Evolutionary conservation across 2,329 filamentous ascomycete species (phyloP).

Genomic region (Pseudogymnoascus sp.): DNA sequence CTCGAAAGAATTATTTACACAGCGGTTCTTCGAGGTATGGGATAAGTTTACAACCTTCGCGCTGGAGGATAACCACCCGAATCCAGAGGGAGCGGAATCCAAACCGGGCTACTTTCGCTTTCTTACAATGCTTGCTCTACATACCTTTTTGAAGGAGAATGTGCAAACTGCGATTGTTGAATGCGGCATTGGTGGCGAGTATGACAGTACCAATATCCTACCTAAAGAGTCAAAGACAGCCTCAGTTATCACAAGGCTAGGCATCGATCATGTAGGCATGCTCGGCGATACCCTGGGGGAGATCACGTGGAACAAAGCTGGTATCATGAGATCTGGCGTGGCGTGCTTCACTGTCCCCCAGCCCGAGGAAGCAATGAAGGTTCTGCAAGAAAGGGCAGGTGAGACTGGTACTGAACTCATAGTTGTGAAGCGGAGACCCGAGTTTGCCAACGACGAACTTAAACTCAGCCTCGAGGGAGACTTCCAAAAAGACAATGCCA

Average conservation of each 20-base stretch:
- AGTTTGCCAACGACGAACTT: conserved; percentile 23
- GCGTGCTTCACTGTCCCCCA: conserved; percentile 57
- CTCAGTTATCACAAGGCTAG: conserved; percentile 68
- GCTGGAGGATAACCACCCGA: conserved; percentile 31
- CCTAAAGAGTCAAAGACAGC: conserved; percentile 53
- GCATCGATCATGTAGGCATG: conserved; percentile 77
- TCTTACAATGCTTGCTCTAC: conserved; percentile 79
- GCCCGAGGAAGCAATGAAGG: conserved; percentile 44
- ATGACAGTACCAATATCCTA: conserved; percentile 85
- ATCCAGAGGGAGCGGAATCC: conserved; percentile 16
- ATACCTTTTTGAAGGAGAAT: conserved; percentile 68
- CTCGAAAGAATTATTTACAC: conserved; percentile 49
- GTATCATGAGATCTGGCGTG: conserved; percentile 66
- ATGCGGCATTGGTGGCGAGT: conserved; percentile 89
- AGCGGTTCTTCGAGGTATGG: conserved; percentile 63
- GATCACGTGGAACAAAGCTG: conserved; percentile 89
- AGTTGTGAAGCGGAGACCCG: conserved; percentile 18
- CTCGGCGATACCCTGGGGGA: conserved; percentile 69
- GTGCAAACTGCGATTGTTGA: conserved; percentile 77
- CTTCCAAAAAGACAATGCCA: conserved; percentile 54
- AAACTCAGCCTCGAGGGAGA: conserved; percentile 33
- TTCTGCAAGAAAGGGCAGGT: conserved; percentile 50
- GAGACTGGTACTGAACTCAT: conserved; percentile 25
- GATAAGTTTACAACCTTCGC: conserved; percentile 39
- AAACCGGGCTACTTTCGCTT: conserved; percentile 93